Base-by-base conservation (phyloP, 2,329 filamentous ascomycete genomes). In the Laburnicola sp. region DNA sequence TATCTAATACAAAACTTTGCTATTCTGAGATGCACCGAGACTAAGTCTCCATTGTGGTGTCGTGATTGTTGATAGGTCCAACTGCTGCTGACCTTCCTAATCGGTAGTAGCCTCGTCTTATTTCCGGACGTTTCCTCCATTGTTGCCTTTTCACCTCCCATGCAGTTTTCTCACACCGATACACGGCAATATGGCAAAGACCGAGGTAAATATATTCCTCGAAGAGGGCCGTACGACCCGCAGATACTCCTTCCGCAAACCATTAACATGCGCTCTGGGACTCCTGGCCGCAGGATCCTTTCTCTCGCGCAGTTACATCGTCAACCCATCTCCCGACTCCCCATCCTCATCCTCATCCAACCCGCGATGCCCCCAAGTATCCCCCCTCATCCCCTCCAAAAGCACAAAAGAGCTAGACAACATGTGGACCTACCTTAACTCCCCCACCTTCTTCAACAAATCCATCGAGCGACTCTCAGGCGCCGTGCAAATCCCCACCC, bases 401-500 rank as follows among this genome's bases (percentile, higher is more conserved):
- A 62, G 32, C 6, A 64, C 66, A 1, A 55, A 65, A 52, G 62
- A 65, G 48, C 42, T 72, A 41, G 61, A 68, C 31, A 56, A 62
- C 2, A 60, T 68, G 48, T 59, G 67, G 38, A 55, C 51, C 6
- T 71, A 66, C 37, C 53, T 72, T 8, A 47, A 50, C 9, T 68
- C 66, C 6, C 58, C 60, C 3, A 53, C 55, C 6, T 72, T 71
- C 43, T 61, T 61, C 11, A 60, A 69, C 38, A 53, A 64, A 26
- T 67, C 67, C 3, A 65, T 74, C n/a, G 51, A 60, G 27, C 62
- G 70, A 9, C 61, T 82, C 51, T 66, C 78, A 10, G 73, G 75
- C 3, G 74, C 79, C 22, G 74, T 86, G 27, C 76, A 79, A 59
- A 76, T 85, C 25, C 80, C 81, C 0, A 82, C 82, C 1, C 72